Evolutionary conservation across 352 stramenopile genomes (phyloP), one percentile per base, ranked within the genome.

Genomic region (Globisporangium radiosum): DNA sequence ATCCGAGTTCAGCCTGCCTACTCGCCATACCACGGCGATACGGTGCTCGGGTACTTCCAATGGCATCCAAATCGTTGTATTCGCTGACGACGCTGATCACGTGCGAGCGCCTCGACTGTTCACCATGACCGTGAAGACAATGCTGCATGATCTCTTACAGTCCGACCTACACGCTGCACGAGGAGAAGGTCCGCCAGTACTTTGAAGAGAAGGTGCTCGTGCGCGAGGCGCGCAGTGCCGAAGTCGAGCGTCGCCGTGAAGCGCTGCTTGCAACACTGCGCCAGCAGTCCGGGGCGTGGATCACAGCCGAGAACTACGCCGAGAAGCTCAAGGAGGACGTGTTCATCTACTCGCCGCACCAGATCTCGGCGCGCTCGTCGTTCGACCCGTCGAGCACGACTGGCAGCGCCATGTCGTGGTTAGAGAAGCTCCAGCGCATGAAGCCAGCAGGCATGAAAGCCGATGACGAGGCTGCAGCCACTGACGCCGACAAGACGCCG

Each of bases 371-470:
- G n/a, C n/a, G n/a, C n/a, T n/a, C n/a, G n/a, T n/a, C n/a, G n/a
- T n/a, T n/a, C n/a, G n/a, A n/a, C n/a, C n/a, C n/a, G n/a, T n/a
- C n/a, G 36, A 81, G 60, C 54, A 76, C 78, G 57, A 86, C 75
- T 19, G 77, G 76, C 57, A 90, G 77, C 58, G 82, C 85, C 50
- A 70, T 92, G 56, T 92, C 85, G 60, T 94, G 85, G 85, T 68
- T 94, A 60, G 85, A 94, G 70, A 90, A 90, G 68, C 72, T 94
- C 53, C 82, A 94, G 73, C 83, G 79, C 40, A 94, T 94, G 85
- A 91, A 88, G 70, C 85, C 85, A 15, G 75, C 73, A 17, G 85
- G 82, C 15, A 52, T 82, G 51, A 65, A 78, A 57, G 51, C 68
- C 37, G 66, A 39, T 17, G 66, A 74, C n/a, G 66, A 58, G 7